Percentiles rank a stretch among this genome's conserved stretches.
Conservation (phyloP, 345 rosid species). For the Hypericum androsaemum region DNA sequence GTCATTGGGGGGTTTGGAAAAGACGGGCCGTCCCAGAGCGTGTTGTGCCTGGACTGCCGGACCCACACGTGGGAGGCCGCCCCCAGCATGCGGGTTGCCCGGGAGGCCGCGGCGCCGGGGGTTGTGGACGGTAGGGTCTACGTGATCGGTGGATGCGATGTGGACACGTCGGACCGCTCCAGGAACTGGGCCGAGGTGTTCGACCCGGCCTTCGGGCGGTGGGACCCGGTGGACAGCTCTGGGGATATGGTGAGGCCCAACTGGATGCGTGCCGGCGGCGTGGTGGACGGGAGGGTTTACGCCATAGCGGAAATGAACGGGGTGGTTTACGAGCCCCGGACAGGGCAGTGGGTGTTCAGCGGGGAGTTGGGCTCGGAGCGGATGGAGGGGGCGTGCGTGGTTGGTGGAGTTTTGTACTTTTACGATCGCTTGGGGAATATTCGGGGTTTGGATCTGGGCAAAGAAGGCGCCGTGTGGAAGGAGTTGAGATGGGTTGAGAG, state of each 20-base stretch:
- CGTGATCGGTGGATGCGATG: constrained; percentile 72
- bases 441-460: constrained; percentile 52
- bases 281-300: constrained; percentile 43
- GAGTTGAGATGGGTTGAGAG: constrained; percentile 50
- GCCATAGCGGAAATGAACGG: constrained; percentile 87
- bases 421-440: constrained; percentile 85
- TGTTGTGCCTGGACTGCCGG: constrained; percentile 72
- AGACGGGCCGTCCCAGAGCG: constrained; percentile 59
- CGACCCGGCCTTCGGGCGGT: constrained; percentile 28
- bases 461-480: constrained; percentile 53
- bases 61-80: constrained; percentile 49
- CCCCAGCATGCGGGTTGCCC: constrained; percentile 43
- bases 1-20: constrained; percentile 64
- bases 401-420: constrained; percentile 56
- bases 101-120: constrained; percentile 49
- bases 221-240: constrained; percentile 52
- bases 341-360: constrained; percentile 44
- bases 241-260: constrained; percentile 39
- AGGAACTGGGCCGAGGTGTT: constrained; percentile 70
- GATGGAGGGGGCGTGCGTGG: constrained; percentile 84
- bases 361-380: constrained; percentile 56
- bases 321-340: constrained; percentile 46
- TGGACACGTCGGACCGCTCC: constrained; percentile 38
- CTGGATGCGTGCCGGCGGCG: constrained; percentile 95
- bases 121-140: constrained; percentile 43